Evolutionary conservation across 2,329 filamentous ascomycete species (phyloP).

Genomic region (Chrysoporthe deuterocubensis): DNA sequence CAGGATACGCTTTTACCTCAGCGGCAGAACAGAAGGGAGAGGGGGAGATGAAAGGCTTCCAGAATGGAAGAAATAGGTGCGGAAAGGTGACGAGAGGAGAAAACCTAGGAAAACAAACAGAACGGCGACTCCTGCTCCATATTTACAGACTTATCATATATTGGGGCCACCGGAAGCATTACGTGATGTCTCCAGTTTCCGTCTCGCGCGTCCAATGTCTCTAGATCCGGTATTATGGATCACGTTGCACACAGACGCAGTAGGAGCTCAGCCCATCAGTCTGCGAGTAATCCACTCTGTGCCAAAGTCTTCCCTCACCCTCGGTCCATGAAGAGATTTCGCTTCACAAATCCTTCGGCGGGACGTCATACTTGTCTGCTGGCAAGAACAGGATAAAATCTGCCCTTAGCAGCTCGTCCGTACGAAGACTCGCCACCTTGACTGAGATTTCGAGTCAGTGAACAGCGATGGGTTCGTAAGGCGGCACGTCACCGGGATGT

Average conservation of each 20-base stretch:
- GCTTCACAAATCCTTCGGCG: background rate
- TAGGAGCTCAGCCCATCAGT: conserved; percentile 19
- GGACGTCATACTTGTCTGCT: conserved; percentile 5
- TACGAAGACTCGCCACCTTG: background rate
- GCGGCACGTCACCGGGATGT: background rate
- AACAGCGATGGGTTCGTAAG: background rate
- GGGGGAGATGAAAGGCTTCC: conserved; percentile 6
- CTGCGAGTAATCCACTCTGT: background rate
- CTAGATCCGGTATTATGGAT: conserved; percentile 23
- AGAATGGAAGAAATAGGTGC: background rate
- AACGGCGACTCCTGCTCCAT: background rate
- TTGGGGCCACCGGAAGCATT: conserved; percentile 11
- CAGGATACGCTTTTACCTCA: conserved; percentile 5
- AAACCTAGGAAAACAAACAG: conserved; percentile 21
- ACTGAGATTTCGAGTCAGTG: conserved; percentile 2
- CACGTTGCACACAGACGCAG: conserved; percentile 21
- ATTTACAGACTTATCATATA: conserved; percentile 23
- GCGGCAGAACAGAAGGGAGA: conserved; percentile 2
- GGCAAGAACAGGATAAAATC: background rate
- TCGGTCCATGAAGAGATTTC: background rate
- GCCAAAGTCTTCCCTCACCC: background rate
- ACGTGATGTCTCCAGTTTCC: conserved; percentile 23
- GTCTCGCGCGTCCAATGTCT: conserved; percentile 8
- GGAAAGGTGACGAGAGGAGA: conserved; percentile 1
- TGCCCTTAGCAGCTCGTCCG: background rate